A percentile compares a stretch with the other conserved stretches of the same genome.
Evolutionary conservation across 148 eudicot species (phyloP).

Genomic region (Fagopyrum tataricum): DNA sequence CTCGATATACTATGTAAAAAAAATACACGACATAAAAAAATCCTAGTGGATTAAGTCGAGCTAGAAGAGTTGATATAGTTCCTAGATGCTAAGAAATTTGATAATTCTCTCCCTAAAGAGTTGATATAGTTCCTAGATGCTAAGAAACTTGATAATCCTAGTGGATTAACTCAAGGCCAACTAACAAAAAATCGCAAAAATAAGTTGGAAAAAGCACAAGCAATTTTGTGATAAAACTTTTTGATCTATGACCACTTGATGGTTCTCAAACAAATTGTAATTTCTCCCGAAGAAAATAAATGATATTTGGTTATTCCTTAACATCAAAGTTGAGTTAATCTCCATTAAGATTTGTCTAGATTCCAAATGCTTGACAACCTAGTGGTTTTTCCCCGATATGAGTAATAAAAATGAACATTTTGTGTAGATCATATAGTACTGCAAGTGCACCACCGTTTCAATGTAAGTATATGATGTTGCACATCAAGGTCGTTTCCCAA

Average conservation of each 20-base stretch:
- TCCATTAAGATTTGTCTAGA: slow-evolving; percentile 56
- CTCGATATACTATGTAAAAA: no score
- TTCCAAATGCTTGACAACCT: slow-evolving; percentile 49
- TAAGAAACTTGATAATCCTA: slow-evolving; percentile 20
- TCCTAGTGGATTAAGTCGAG: slow-evolving; percentile 46
- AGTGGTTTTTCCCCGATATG: slow-evolving; percentile 18
- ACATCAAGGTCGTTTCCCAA: no score
- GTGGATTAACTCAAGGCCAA: slow-evolving; percentile 24
- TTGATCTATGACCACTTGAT: slow-evolving; percentile 25
- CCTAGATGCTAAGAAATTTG: slow-evolving; percentile 20
- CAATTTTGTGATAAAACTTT: slow-evolving; percentile 51
- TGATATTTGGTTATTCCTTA: slow-evolving; percentile 20
- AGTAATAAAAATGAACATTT: slow-evolving; percentile 13
- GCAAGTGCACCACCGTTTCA: no score
- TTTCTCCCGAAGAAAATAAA: slow-evolving; percentile 23
- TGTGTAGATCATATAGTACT: no score
- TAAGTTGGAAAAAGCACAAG: slow-evolving; percentile 59
- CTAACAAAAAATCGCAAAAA: slow-evolving; percentile 50
- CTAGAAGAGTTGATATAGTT: slow-evolving; percentile 17
- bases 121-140: slow-evolving; percentile 19
- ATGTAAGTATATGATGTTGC: no score
- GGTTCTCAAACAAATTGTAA: slow-evolving; percentile 50
- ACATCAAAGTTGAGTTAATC: slow-evolving; percentile 25
- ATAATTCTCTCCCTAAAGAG: slow-evolving; percentile 22
- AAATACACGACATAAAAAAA: no score